Percentiles rank a stretch among this genome's conserved stretches.
phyloP scores from a whole-genome alignment of 768 basidiomycete species.

The Cubamyces sp. region DNA sequence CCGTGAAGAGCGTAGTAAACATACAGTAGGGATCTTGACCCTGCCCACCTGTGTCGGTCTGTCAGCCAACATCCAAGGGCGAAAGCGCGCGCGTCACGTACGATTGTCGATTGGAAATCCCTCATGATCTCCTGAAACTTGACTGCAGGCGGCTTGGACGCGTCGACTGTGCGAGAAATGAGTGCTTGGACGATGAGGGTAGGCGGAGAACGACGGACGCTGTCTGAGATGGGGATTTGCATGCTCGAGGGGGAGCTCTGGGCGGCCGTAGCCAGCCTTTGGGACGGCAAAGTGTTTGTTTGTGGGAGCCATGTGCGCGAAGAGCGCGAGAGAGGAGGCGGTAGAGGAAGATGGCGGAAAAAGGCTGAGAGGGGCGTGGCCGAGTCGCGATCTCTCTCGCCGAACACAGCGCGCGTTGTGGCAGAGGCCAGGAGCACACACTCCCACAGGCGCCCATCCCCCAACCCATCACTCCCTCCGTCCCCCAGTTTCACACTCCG shows the following conservation, averaged over 20 bases:
- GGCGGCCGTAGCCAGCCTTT: slow-evolving; percentile 24
- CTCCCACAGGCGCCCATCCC: slow-evolving; percentile 3
- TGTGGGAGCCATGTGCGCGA: slow-evolving; percentile 21
- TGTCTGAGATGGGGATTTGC: slow-evolving; percentile 33
- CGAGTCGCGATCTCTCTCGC: slow-evolving; percentile 24
- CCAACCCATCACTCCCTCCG: slow-evolving; percentile 8
- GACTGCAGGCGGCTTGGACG: slow-evolving; percentile 63
- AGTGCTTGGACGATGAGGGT: slow-evolving; percentile 43
- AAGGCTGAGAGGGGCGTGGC: slow-evolving; percentile 17
- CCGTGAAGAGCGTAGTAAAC: slow-evolving; percentile 32
- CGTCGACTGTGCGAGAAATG: slow-evolving; percentile 41
- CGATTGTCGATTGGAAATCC: slow-evolving; percentile 86
- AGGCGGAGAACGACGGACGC: slow-evolving; percentile 30
- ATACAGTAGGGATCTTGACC: slow-evolving; percentile 87
- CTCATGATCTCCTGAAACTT: slow-evolving; percentile 93
- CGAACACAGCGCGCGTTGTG: slow-evolving; percentile 24
- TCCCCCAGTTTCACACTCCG: slow-evolving; percentile 26
- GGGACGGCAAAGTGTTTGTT: slow-evolving; percentile 25
- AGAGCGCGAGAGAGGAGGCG: slow-evolving; percentile 12
- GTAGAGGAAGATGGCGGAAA: neutral
- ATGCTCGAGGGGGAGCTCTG: slow-evolving; percentile 26
- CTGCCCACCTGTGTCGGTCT: slow-evolving; percentile 68
- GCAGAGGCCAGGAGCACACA: slow-evolving; percentile 12
- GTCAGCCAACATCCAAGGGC: slow-evolving; percentile 24
- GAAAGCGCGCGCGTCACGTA: slow-evolving; percentile 40